A percentile compares a stretch with the other conserved stretches of the same genome.
Evolutionary conservation across 2,329 filamentous ascomycete species (phyloP).

Genomic region (Ceratocystis variospora): DNA sequence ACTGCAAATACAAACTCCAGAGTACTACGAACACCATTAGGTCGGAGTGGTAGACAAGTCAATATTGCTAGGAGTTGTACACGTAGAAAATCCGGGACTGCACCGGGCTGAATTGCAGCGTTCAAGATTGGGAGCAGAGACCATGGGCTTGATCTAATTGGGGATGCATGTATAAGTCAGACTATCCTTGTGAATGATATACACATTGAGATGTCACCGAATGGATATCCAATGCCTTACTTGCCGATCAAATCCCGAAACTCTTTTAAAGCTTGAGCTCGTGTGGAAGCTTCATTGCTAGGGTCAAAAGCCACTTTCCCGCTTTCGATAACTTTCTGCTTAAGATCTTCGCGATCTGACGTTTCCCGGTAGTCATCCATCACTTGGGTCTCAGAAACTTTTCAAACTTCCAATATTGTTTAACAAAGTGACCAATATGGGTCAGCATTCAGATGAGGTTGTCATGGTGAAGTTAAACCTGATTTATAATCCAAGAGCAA

Average conservation of each 20-base stretch:
- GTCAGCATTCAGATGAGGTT: background rate
- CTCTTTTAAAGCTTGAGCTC: slow-evolving; percentile 27
- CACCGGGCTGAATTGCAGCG: slow-evolving; percentile 46
- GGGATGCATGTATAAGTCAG: background rate
- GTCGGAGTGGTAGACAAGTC: slow-evolving; percentile 46
- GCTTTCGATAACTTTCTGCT: slow-evolving; percentile 24
- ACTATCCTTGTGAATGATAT: background rate
- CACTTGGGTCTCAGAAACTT: slow-evolving; percentile 19
- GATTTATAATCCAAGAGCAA: background rate
- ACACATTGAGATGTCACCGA: background rate
- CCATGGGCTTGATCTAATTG: slow-evolving; percentile 30
- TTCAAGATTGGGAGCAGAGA: slow-evolving; percentile 49
- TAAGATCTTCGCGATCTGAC: slow-evolving; percentile 9
- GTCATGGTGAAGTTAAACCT: too few relatives aligned
- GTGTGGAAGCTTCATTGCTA: slow-evolving; percentile 25
- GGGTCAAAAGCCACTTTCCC: slow-evolving; percentile 40
- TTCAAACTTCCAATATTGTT: too few relatives aligned
- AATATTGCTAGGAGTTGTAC: slow-evolving; percentile 42
- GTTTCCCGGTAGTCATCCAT: slow-evolving; percentile 24
- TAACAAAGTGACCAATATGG: too few relatives aligned
- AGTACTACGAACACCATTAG: slow-evolving; percentile 50
- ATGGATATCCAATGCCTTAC: slow-evolving; percentile 24
- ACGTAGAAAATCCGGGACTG: slow-evolving; percentile 47
- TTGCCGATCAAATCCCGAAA: slow-evolving; percentile 37
- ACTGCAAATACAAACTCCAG: slow-evolving; percentile 60